Evolutionary conservation across 805 yeast genomes (phyloP).

Genomic region (Metschnikowia vanudenii): DNA sequence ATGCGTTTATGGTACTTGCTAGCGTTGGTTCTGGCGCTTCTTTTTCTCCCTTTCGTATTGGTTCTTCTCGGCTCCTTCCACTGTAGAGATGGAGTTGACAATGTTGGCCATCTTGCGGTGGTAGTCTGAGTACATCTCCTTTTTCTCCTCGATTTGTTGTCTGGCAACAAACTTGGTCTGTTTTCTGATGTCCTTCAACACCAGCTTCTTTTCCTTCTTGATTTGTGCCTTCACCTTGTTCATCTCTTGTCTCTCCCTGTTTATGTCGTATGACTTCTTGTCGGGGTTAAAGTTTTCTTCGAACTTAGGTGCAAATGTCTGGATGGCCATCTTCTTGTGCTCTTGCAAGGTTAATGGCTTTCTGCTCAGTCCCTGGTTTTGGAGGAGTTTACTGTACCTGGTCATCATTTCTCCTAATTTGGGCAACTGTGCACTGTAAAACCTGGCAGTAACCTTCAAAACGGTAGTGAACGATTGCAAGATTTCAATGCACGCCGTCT

Average conservation of each 20-base stretch:
- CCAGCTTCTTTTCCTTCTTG: slow-evolving; percentile 88
- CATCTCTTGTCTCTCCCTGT: slow-evolving; percentile 77
- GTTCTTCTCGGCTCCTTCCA: slow-evolving; percentile 94
- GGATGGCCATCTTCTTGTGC: slow-evolving; percentile 81
- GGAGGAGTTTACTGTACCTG: slow-evolving; percentile 47
- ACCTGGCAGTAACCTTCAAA: slow-evolving; percentile 38
- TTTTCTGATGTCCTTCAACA: slow-evolving; percentile 85
- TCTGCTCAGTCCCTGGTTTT: slow-evolving; percentile 27
- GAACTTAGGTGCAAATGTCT: slow-evolving; percentile 83
- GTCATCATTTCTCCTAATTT: slow-evolving; percentile 34
- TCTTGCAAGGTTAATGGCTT: slow-evolving; percentile 76
- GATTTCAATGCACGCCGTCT: slow-evolving; percentile 60
- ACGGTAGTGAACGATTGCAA: slow-evolving; percentile 46
- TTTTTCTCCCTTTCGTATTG: slow-evolving; percentile 85
- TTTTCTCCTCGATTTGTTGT: slow-evolving; percentile 77
- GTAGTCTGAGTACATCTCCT: slow-evolving; percentile 69
- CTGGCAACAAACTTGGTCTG: slow-evolving; percentile 86
- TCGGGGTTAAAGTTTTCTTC: slow-evolving; percentile 97
- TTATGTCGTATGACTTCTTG: slow-evolving; percentile 84
- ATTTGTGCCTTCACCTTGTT: slow-evolving; percentile 78
- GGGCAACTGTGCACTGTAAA: slow-evolving; percentile 32
- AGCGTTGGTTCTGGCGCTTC: slow-evolving; percentile 46
- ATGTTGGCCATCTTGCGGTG: slow-evolving; percentile 88
- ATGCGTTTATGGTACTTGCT: background rate
- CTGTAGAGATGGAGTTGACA: slow-evolving; percentile 82